Evolutionary conservation across 1,284 basidiomycete genomes (phyloP), one percentile per base, ranked within the genome.

Genomic region (Naganishia liquefaciens): DNA sequence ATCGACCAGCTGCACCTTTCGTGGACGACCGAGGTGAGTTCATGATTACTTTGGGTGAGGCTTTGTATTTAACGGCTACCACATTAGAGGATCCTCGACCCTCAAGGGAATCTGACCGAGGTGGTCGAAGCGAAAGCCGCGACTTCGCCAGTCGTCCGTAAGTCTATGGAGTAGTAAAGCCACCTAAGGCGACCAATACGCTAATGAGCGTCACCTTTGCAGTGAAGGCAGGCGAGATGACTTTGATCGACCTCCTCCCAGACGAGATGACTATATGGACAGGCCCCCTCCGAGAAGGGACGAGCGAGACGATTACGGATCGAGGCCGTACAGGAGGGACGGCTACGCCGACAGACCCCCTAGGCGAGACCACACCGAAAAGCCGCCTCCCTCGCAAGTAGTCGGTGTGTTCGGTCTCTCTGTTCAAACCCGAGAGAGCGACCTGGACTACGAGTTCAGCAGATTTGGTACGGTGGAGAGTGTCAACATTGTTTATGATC

Each of bases 401-500:
- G 84, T 99, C 67, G 96, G 96, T 67, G 93, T 97, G 19, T 99
- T 99, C 73, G 96, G 95, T 19, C 82, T 99, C 49, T 94, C 91
- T 71, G 95, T 99, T 68, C 87, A 94, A 66, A 98, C 95, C 3
- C 86, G 87, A 65, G 96, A 99, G 77, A 86, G 89, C 49, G 95
- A 98, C 76, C 82, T 99, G 54, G 91, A 97, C 72, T 89, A 95
- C 69, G 93, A 97, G 78, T 99, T 99, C 73, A 85, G 82, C 71
- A 85, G 90, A 51, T 90, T 88, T 71, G 94, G 93, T 25, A 85
- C 87, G 30, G 94, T 98, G 58, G 91, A 95, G 74, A 98, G 98
- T 80, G 93, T 94, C 42, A 90, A 90, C 58, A 93, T 99, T 71
- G 96, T 99, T n/a, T 98, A 98, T 77, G 95, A 99, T 80, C 93